Base-by-base conservation (phyloP, 345 rosid species). In the Gossypium longicalyx region DNA sequence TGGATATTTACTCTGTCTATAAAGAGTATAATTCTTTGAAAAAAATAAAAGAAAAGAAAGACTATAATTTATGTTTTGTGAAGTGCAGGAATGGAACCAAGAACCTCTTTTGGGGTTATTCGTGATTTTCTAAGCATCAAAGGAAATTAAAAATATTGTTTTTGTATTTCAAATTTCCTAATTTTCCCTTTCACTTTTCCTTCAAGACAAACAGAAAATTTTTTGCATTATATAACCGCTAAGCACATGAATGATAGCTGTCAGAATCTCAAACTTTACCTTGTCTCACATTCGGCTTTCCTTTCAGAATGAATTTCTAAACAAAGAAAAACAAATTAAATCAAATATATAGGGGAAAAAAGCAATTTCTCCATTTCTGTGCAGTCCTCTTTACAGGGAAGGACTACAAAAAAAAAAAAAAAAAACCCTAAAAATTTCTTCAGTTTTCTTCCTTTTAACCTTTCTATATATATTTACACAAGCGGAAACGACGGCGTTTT, bases 341-440 rank as follows among this genome's bases (percentile, higher is more conserved):
- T 12, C 12, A 58, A 2, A 61, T 61, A 62, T 5, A 23, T 2
- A 70, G 60, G 23, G 59, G 10, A 51, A 48, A 13, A 47, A 4
- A 38, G 12, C 45, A 53, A 34, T 70, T 70, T 25, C 47, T 52
- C 45, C 25, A 70, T 70, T 51, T 54, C 62, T 52, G 60, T 70
- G 19, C 34, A 34, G 63, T 19, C 60, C 57, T 52, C n/a, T 70
- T 70, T 70, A 70, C 73, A 70, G 5, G 38, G 25, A 66, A 9
- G 62, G 17, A 70, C 74, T 38, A 38, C 9, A 15, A 23, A 29
- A 2, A 27, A 27, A 7, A 3, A 70, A 34, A 70, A 9, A 16
- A 10, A 29, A 58, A 60, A 59, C 62, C 27, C 63, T 11, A 23
- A 11, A 53, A 20, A 57, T 57, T 23, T 58, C 62, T 23, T 23